Percentiles rank a stretch among this genome's conserved stretches.
Evolutionary conservation across 495 filamentous ascomycete species (phyloP).

Genomic region (Penicillium robsamsonii): DNA sequence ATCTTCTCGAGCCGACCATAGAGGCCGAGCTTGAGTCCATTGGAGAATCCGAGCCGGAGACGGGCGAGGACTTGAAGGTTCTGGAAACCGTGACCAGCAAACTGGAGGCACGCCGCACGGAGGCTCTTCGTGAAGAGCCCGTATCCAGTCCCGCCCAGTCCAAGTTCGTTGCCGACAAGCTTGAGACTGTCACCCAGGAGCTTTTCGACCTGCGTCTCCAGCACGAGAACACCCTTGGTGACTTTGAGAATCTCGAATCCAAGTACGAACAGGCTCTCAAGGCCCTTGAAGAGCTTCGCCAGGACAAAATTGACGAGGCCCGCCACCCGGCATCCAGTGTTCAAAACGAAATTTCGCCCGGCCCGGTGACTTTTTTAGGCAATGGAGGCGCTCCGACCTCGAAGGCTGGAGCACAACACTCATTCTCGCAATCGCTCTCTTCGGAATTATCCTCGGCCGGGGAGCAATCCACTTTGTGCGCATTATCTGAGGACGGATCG

Average conservation of each 20-base stretch:
- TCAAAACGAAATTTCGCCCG: slow-evolving; percentile 53
- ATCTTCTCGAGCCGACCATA: slow-evolving; percentile 49
- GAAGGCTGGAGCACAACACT: slow-evolving; percentile 74
- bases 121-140: slow-evolving; percentile 24
- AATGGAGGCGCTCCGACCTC: slow-evolving; percentile 66
- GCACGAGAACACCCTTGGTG: slow-evolving; percentile 78
- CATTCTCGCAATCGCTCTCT: slow-evolving; percentile 91
- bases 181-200: slow-evolving; percentile 89
- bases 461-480: slow-evolving; percentile 69
- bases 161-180: slow-evolving; percentile 85
- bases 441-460: slow-evolving; percentile 94
- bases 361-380: slow-evolving; percentile 91
- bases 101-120: slow-evolving; percentile 25
- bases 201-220: slow-evolving; percentile 86
- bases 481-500: slow-evolving; percentile 54
- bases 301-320: slow-evolving; percentile 82
- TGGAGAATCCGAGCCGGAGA: slow-evolving; percentile 15
- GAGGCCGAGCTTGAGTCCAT: slow-evolving; percentile 42
- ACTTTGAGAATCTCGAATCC: slow-evolving; percentile 76
- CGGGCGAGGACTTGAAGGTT: slow-evolving; percentile 31
- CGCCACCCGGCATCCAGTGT: slow-evolving; percentile 55
- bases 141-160: slow-evolving; percentile 74
- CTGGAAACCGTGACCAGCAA: slow-evolving; percentile 34
- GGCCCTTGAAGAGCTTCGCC: slow-evolving; percentile 69
- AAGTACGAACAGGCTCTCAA: slow-evolving; percentile 91